These are phyloP conservation scores for Tetrahymena thermophila DNA, from an alignment of 73 alveolate species.

Conservation along the genomic window DNA sequence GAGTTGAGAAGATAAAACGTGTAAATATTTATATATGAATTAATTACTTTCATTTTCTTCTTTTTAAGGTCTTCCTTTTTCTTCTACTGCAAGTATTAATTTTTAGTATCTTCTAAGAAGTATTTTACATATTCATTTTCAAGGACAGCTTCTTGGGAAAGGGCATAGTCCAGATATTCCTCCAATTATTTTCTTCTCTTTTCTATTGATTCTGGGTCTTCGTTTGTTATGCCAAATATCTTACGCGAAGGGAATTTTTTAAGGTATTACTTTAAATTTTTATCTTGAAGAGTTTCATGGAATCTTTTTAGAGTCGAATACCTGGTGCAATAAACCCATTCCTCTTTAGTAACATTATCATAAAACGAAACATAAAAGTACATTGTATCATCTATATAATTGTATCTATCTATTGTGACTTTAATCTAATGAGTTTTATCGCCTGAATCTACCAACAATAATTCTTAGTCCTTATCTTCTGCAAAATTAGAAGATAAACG, in stretches of 20 bases:
- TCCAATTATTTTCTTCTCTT: background rate
- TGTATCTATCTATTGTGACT: background rate
- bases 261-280: background rate
- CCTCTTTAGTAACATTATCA: background rate
- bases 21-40: background rate
- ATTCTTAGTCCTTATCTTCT: background rate
- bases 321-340: background rate
- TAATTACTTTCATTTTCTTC: background rate
- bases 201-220: background rate
- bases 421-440: background rate
- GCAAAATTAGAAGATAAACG: background rate
- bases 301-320: background rate
- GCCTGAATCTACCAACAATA: background rate
- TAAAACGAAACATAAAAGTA: background rate
- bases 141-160: background rate
- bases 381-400: background rate
- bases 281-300: background rate
- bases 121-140: background rate
- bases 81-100: background rate
- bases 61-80: background rate
- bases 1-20: background rate
- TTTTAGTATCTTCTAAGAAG: background rate
- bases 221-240: background rate
- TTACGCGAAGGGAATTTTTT: background rate
- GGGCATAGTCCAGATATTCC: background rate